Conservation (phyloP, 495 filamentous ascomycete species). For the Terfezia claveryi region DNA sequence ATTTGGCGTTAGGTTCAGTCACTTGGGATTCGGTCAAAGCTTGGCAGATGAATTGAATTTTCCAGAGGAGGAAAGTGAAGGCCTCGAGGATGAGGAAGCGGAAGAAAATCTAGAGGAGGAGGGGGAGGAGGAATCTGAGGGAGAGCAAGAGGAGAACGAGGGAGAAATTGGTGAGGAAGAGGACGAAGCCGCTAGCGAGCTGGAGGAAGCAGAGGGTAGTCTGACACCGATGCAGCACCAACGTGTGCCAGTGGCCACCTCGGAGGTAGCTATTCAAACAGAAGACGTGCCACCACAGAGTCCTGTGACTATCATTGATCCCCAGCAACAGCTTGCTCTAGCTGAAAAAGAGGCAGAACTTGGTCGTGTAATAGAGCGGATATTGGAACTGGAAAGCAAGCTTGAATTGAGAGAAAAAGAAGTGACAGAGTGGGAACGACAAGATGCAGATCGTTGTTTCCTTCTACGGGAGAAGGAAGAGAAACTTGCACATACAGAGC, state of each 20-base stretch:
- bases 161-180: constrained; percentile 10
- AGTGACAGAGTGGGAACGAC: not conserved
- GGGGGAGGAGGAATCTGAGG: constrained; percentile 4
- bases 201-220: constrained; percentile 9
- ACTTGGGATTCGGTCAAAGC: constrained; percentile 36
- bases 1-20: constrained; percentile 40
- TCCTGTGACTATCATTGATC: not conserved
- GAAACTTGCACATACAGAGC: not conserved
- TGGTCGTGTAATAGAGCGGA: not conserved
- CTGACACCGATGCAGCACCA: not conserved
- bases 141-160: constrained; percentile 6
- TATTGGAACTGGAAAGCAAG: not conserved
- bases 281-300: not conserved
- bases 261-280: not conserved
- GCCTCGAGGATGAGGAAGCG: not conserved
- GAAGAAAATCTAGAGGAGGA: constrained; percentile 8
- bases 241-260: not conserved
- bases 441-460: not conserved
- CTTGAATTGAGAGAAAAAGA: not conserved
- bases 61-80: constrained; percentile 33
- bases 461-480: not conserved
- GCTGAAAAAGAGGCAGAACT: constrained; percentile 17
- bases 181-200: constrained; percentile 4
- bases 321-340: constrained; percentile 3
- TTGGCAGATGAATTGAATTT: constrained; percentile 80